phyloP scores from a whole-genome alignment of 768 basidiomycete genomes.

The Cyclocybe cylindracea region DNA sequence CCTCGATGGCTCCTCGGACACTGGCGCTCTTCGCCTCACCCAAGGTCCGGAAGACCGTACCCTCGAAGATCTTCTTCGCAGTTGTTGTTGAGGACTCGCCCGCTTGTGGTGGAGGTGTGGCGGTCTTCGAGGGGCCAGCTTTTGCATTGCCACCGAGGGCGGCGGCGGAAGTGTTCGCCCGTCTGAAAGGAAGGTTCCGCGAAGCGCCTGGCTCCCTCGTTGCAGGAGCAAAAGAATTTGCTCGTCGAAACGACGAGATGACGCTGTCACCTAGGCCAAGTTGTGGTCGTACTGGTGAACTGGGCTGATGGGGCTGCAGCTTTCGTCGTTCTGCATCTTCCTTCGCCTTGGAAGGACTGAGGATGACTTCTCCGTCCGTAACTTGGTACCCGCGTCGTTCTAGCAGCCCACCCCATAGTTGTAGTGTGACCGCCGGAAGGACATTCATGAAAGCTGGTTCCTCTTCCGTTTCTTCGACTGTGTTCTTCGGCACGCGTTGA shows the following conservation, averaged over 20 bases:
- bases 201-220: conserved; percentile 17
- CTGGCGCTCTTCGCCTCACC: conserved; percentile 65
- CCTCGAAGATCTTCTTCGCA: conserved; percentile 47
- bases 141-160: conserved; percentile 7
- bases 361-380: conserved; percentile 55
- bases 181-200: conserved; percentile 47
- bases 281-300: conserved; percentile 12
- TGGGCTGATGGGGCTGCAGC: conserved; percentile 9
- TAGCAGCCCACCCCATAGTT: conserved; percentile 72
- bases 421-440: conserved; percentile 61
- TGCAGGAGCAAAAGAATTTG: conserved; percentile 62
- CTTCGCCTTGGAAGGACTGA: conserved; percentile 48
- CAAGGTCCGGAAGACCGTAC: conserved; percentile 56
- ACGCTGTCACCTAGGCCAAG: conserved; percentile 34
- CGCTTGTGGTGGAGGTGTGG: neutral
- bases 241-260: conserved; percentile 61
- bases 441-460: conserved; percentile 58
- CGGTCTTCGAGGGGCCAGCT: conserved; percentile 13
- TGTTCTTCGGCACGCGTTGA: conserved; percentile 14
- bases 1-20: conserved; percentile 63
- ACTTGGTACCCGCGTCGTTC: conserved; percentile 68
- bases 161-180: conserved; percentile 33
- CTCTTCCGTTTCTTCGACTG: conserved; percentile 48
- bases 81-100: conserved; percentile 21
- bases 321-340: conserved; percentile 5